Base-by-base conservation (phyloP, 352 stramenopile species). In the Aphanomyces cochlioides region DNA sequence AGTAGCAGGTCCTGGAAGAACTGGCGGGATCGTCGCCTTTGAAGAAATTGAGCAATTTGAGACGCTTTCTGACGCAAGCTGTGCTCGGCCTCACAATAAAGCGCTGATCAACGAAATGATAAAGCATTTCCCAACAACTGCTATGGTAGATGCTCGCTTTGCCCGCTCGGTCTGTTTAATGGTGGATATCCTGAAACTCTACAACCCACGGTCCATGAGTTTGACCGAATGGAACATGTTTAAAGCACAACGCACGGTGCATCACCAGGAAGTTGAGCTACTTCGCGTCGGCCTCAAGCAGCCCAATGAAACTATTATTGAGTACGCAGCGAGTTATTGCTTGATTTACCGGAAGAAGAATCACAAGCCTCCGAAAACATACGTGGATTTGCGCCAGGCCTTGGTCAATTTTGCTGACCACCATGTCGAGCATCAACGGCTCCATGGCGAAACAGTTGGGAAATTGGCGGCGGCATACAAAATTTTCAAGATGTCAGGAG, bases 381-480 rank as follows among this genome's bases (percentile, higher is more conserved):
- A 61, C 54, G 0, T 40, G 54, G 6, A 61, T 15, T 45, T 61
- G 54, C 13, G 21, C 28, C 28, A 45, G 15, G 54, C 15, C 6
- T 39, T 61, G 54, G 21, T 40, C 7, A 61, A 61, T 37, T 61
- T 61, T 61, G 54, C 54, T 37, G 54, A 61, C 17, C 54, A 61
- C n/a, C 54, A 37, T 5, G 15, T 7, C 34, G 15, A 19, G 10
- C 54, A 61, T 7, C 54, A 28, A 13, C 54, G 54, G 13, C 19
- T 61, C 28, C 12, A 39, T 39, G 54, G 54, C 54, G 19, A 28
- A 7, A 40, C 54, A n/a, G 54, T 61, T 7, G 54, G 54, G 7
- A 17, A 40, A 7, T 37, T 61, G 54, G 54, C 54, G 28, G 17
- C 28, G 15, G 54, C 54, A 37, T 61, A 61, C 43, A 17, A 15